These are phyloP conservation scores for Ceratocystis huliohia DNA, from an alignment of 2,329 filamentous ascomycete species.

Conservation along the genomic window DNA sequence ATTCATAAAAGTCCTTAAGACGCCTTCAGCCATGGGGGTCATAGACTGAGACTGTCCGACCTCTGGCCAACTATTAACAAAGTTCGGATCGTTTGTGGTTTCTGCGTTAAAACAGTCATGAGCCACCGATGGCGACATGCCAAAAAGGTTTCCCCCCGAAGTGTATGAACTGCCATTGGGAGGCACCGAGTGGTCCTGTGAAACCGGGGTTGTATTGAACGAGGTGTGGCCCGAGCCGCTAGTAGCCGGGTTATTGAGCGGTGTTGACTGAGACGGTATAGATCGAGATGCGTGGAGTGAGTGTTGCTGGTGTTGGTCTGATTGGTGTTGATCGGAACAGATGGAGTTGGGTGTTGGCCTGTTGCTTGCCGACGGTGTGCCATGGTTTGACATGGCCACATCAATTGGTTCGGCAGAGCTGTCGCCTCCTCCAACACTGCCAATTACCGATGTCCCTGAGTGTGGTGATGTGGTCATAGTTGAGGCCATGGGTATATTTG, in stretches of 20 bases:
- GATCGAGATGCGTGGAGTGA: not conserved
- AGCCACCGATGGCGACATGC: not conserved
- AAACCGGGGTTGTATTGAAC: not conserved
- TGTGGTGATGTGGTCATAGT: not conserved
- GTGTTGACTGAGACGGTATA: not conserved
- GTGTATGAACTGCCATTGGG: not conserved
- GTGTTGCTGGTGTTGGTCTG: slow-evolving; percentile 13
- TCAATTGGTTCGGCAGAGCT: not conserved
- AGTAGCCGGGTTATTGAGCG: not conserved
- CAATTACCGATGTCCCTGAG: not conserved
- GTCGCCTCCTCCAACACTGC: not conserved
- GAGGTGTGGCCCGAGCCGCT: not conserved
- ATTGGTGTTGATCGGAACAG: slow-evolving; percentile 14
- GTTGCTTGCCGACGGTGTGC: slow-evolving; percentile 7
- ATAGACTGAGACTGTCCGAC: slow-evolving; percentile 35
- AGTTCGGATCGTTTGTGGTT: slow-evolving; percentile 22
- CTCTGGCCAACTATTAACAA: slow-evolving; percentile 31
- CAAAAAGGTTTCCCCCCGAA: not conserved
- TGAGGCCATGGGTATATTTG: not conserved
- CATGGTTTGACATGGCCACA: slow-evolving; percentile 9
- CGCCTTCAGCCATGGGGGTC: slow-evolving; percentile 44
- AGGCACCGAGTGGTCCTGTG: not conserved
- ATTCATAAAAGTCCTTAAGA: slow-evolving; percentile 45
- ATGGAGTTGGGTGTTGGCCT: slow-evolving; percentile 17
- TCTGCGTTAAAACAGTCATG: slow-evolving; percentile 20